Evolutionary conservation across 108 stramenopile species (phyloP), one percentile per base, ranked within the genome.

Genomic region (Fragilaria crotonensis): DNA sequence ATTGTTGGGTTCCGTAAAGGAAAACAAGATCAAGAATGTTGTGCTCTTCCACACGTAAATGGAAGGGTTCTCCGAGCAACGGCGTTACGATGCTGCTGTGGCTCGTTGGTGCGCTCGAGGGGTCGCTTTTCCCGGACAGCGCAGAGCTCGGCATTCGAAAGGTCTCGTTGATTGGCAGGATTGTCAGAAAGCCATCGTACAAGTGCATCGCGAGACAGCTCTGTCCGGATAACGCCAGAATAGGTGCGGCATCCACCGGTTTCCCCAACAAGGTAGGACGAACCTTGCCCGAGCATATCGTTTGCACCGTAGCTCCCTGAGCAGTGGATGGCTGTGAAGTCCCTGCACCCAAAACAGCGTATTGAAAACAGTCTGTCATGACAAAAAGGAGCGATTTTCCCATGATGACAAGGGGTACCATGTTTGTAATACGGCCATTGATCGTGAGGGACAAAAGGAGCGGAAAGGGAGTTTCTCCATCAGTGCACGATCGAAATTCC

Each of bases 161-260:
- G 2, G 2, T 4, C 14, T 17, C 19, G n/a, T 72, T 47, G 47
- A 91, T 74, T 3, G 85, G 84, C 45, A 92, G 55, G 5, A 92
- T 58, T 2, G 80, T 86, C 0, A 88, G 57, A 27, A 80, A 65
- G 26, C 87, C 90, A 70, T 85, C 81, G 45, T 80, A 80, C 18
- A 83, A 21, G 70, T 92, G 90, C 51, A 92, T 36, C 0, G 80
- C 84, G 30, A 92, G 63, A 55, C 90, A 92, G 11, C 84, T 53
- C 5, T 55, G 36, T 11, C 14, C 36, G 14, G 36, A 41, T 11
- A 88, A 52, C 0, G 84, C 62, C 5, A 84, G 70, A 17, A 84
- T 25, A 2, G 86, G 84, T 50, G 82, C 84, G 46, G 68, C 62
- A 52, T 92, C 85, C 32, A 71, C 53, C 21, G 49, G 23, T 25